phyloP scores from a whole-genome alignment of 1,139 yeast genomes.

The Debaryomyces fabryi region DNA sequence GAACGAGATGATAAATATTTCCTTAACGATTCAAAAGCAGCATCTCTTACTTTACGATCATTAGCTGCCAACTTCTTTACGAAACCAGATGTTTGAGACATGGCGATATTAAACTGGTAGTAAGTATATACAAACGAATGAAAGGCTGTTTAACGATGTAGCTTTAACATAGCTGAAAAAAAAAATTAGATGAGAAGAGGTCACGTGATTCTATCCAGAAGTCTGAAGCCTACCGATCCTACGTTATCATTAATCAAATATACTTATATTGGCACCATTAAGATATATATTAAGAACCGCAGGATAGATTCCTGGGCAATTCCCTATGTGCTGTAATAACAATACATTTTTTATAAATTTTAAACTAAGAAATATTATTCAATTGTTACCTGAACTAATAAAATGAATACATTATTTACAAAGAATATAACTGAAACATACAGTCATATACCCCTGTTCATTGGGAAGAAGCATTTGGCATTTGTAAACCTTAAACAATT shows the following conservation, averaged over 20 bases:
- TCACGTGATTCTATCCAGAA: background rate
- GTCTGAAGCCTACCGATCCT: background rate
- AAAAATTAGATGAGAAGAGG: conserved; percentile 1
- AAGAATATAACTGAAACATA: background rate
- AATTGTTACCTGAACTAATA: conserved; percentile 3
- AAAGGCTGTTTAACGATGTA: background rate
- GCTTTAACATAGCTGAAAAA: background rate
- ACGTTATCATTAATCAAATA: background rate
- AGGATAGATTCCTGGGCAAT: background rate
- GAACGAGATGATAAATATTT: conserved; percentile 53
- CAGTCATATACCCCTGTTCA: background rate
- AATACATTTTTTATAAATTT: background rate
- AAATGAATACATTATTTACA: conserved; percentile 1
- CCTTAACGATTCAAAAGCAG: conserved; percentile 69
- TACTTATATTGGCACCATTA: background rate
- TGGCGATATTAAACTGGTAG: conserved; percentile 9
- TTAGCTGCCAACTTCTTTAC: conserved; percentile 86
- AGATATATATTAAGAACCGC: background rate
- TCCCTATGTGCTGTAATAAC: background rate
- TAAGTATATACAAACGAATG: background rate
- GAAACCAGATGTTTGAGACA: conserved; percentile 46
- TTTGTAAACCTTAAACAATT: conserved; percentile 63
- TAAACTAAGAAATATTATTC: background rate
- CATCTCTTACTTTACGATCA: conserved; percentile 72
- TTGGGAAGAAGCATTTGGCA: background rate